Base-by-base conservation (phyloP, 2,329 filamentous ascomycete species). In the Penicillium sp. region DNA sequence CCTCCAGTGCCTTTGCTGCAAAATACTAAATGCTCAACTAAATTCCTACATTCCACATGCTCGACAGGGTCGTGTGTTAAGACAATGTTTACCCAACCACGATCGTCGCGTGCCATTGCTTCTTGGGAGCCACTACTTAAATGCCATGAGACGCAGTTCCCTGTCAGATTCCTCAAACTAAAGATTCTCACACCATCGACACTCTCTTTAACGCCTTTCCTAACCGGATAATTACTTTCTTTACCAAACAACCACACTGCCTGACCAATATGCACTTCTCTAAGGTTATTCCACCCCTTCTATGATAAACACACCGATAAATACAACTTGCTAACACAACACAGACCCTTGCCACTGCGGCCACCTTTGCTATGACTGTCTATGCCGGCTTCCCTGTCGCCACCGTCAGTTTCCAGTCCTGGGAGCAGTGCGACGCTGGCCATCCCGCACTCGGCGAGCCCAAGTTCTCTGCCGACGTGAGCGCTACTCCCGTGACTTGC, bases 211-310 rank as follows among this genome's bases (percentile, higher is more conserved):
- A 56, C 48, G 47, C 36, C 41, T 27, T 53, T 36, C 41, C 21
- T 45, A 46, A 11, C 49, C 41, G 46, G 31, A 41, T 10, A 47
- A 29, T 29, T 8, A 34, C 34, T 46, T 33, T 46, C 29, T 13
- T 47, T 25, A 16, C 16, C 11, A 16, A 6, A 31, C 3, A 40
- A 34, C 36, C 27, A 44, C 46, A 40, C 45, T 44, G 33, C 36
- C 29, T 33, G 34, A 51, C 19, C 59, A 65, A 55, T n/a, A 67
- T 67, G 65, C 53, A 61, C 25, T 65, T 67, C 59, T 58, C 61
- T 29, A 61, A 59, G 53, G 63, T 67, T 31, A 58, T 48, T 7
- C 36, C 21, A 44, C 7, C n/a, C 15, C 13, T 34, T n/a, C 13
- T 9, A 29, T 3, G 23, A 44, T 7, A 5, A 8, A 2, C 19